phyloP scores from a whole-genome alignment of 2,329 filamentous ascomycete species.

The Verticillium klebahnii region DNA sequence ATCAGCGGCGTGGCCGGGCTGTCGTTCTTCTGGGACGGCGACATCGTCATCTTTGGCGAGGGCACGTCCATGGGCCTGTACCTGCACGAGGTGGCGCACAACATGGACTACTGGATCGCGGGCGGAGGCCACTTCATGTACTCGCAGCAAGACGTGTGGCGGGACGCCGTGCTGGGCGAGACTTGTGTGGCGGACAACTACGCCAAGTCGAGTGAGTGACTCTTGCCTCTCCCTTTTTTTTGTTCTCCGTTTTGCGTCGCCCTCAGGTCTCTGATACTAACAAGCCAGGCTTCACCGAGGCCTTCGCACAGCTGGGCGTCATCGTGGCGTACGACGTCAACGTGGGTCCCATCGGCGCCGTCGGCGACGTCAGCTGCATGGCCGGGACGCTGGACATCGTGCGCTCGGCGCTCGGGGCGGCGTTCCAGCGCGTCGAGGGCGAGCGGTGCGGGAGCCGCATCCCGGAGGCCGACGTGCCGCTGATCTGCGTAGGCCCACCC shows the following conservation, averaged over 20 bases:
- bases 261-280: background rate
- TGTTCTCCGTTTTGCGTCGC: background rate
- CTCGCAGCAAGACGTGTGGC: background rate
- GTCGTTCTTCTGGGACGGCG: background rate
- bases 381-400: background rate
- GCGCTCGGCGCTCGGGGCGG: background rate
- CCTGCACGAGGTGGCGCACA: background rate
- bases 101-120: background rate
- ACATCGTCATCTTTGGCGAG: background rate
- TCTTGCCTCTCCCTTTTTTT: background rate
- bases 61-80: background rate
- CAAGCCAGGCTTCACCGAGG: background rate
- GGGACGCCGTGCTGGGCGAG: background rate
- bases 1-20: background rate
- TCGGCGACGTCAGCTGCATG: background rate
- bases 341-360: background rate
- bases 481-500: constrained; percentile 26
- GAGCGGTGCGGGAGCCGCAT: background rate
- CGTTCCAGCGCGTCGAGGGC: background rate
- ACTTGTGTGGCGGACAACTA: background rate
- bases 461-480: background rate
- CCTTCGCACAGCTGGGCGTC: constrained; percentile 7
- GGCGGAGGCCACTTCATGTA: constrained; percentile 1
- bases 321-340: constrained; percentile 15
- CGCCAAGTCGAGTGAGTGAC: background rate